These are phyloP conservation scores for Cytospora chrysosperma DNA, from an alignment of 2,329 filamentous ascomycete species.

Conservation along the genomic window DNA sequence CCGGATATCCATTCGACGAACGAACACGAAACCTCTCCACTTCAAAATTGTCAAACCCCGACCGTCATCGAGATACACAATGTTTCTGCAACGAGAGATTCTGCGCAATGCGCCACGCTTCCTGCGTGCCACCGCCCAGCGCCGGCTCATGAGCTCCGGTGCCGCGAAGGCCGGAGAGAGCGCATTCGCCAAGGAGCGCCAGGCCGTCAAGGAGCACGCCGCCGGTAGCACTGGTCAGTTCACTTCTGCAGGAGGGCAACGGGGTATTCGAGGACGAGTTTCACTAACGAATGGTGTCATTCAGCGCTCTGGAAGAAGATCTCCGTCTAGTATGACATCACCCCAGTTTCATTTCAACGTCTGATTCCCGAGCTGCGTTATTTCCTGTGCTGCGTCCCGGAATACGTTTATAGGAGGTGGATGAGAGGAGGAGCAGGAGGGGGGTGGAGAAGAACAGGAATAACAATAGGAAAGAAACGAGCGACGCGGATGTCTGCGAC, in stretches of 20 bases:
- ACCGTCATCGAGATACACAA: conserved; percentile 33
- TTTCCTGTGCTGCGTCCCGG: background rate
- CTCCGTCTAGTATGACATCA: conserved; percentile 79
- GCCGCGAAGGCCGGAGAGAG: conserved; percentile 64
- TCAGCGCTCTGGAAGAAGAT: conserved; percentile 94
- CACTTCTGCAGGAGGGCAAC: background rate
- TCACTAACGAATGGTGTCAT: conserved; percentile 36
- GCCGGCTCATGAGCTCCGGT: conserved; percentile 65
- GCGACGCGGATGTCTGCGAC: background rate
- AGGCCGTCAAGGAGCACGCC: conserved; percentile 88
- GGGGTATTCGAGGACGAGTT: background rate
- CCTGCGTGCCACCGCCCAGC: conserved; percentile 61
- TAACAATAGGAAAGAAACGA: background rate
- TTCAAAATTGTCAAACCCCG: background rate
- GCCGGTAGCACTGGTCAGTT: conserved; percentile 75
- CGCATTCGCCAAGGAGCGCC: conserved; percentile 88
- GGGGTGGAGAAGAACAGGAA: background rate
- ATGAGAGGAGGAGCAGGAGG: no score
- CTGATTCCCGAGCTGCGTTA: background rate
- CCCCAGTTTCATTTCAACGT: background rate
- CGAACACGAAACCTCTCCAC: conserved; percentile 11
- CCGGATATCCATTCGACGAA: background rate
- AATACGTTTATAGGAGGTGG: no score
- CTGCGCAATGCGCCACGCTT: conserved; percentile 64
- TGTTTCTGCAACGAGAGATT: conserved; percentile 64